Base-by-base conservation (phyloP, 495 filamentous ascomycete genomes). In the Aspergillus taichungensis region DNA sequence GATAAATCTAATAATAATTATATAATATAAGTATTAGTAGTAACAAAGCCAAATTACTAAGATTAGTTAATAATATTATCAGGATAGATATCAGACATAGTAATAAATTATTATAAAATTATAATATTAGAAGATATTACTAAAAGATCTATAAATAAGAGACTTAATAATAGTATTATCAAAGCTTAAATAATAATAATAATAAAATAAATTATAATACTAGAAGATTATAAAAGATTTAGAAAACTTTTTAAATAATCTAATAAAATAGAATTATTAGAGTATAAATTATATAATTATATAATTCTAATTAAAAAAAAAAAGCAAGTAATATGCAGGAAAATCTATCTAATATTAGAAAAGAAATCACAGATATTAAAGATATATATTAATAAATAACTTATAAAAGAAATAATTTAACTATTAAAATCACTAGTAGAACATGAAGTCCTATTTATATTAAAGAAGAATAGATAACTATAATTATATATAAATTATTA, bases 271-370 rank as follows among this genome's bases (percentile, higher is more conserved):
- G n/a, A 32, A 34, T 33, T 50, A 45, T 30, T 39, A 27, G 32
- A 39, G 13, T 29, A 50, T 40, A 35, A 18, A 33, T 9, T 32
- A 24, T 39, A 45, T 29, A 36, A 50, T 13, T 34, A 50, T 44
- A 43, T 11, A 36, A 50, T 50, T 11, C 27, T 32, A 29, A 14
- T 50, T 27, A 39, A 40, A 34, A 38, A 50, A 54, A 27, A 30
- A 14, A 47, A 43, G 12, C 6, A 43, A 43, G 30, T 39, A 30
- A 44, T 11, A 6, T 44, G 8, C 29, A 40, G 40, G 42, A 37
- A 37, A 43, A 66, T 40, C 50, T 60, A 28, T 49, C 31, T 31
- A 44, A 51, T 13, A 33, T 13, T 18, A 56, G 51, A 45, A 36
- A 59, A 35, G n/a, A 36, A 32, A 35, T 57, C 13, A 9, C 13